Percentiles rank a stretch among this genome's conserved stretches.
Evolutionary conservation across 257 asterid species (phyloP).

Genomic region (Gentiana straminea): DNA sequence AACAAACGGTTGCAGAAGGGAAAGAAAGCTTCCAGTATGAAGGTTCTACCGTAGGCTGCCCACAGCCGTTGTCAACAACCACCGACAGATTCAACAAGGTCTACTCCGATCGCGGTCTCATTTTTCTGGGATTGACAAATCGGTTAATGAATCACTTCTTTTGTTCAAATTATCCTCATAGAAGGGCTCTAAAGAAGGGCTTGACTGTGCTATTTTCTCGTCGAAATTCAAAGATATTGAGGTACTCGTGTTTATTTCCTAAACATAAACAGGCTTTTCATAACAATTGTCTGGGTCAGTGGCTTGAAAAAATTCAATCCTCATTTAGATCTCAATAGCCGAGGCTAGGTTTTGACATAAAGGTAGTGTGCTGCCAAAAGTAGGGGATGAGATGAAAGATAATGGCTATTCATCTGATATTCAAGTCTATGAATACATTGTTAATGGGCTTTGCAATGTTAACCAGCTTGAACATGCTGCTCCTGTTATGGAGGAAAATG

Average conservation of each 20-base stretch:
- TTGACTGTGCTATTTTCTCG: constrained; percentile 61
- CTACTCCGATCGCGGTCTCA: constrained; percentile 18
- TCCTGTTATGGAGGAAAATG: no score
- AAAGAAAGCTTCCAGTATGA: constrained; percentile 10
- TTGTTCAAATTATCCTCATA: constrained; percentile 40
- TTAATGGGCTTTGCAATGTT: no score
- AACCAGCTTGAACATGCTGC: no score
- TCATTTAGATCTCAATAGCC: no score
- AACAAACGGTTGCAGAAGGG: constrained; percentile 18
- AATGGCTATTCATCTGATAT: no score
- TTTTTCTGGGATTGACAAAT: constrained; percentile 36
- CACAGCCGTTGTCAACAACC: constrained; percentile 5
- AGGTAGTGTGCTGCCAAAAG: no score
- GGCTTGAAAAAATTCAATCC: constrained; percentile 58
- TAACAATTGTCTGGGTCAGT: constrained; percentile 41
- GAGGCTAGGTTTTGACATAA: no score
- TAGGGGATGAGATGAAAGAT: no score
- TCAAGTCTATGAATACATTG: no score
- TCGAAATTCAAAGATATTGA: constrained; percentile 44
- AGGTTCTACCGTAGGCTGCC: constrained; percentile 48
- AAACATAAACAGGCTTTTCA: constrained; percentile 59
- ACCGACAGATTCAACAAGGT: constrained; percentile 29
- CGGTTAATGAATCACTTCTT: constrained; percentile 47
- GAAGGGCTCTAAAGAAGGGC: constrained; percentile 34
- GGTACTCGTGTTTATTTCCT: constrained; percentile 39